Percentiles rank a stretch among this genome's conserved stretches.
phyloP scores from a whole-genome alignment of 176 grass and related monocot species.

The Cenchrus americanus region DNA sequence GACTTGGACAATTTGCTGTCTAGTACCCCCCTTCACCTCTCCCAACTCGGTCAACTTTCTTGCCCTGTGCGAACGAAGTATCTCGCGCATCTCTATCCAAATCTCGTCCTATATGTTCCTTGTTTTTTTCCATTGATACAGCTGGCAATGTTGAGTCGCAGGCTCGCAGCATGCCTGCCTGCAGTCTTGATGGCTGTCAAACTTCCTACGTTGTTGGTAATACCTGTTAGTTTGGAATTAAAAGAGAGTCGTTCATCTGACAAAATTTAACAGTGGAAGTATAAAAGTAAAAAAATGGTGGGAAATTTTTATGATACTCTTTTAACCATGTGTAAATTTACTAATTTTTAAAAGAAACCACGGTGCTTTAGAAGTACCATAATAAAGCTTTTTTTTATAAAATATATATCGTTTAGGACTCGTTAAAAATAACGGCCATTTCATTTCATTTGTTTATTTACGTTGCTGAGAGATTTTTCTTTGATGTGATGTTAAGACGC shows the following conservation, averaged over 20 bases:
- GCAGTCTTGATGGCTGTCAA: background rate
- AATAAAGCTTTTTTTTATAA: too few relatives aligned
- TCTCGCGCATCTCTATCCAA: background rate
- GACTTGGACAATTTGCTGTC: slow-evolving; percentile 19
- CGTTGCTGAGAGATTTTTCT: background rate
- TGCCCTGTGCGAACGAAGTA: background rate
- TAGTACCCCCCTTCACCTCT: background rate
- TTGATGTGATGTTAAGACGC: background rate
- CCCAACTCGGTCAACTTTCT: slow-evolving; percentile 23
- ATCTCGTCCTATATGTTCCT: background rate
- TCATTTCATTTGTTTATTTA: background rate
- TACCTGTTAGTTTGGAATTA: background rate
- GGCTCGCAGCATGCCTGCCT: background rate
- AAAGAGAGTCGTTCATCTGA: too few relatives aligned
- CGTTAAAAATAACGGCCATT: too few relatives aligned
- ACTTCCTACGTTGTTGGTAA: background rate
- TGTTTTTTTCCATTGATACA: background rate
- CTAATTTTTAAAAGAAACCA: too few relatives aligned
- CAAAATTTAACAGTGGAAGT: too few relatives aligned
- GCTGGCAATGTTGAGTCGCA: background rate
- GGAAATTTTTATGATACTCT: too few relatives aligned
- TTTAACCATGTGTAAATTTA: too few relatives aligned
- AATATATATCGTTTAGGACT: too few relatives aligned
- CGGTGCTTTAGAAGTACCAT: too few relatives aligned
- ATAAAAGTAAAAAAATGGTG: too few relatives aligned